Percentiles rank a stretch among this genome's conserved stretches.
These are phyloP conservation scores for Pleurozium schreberi DNA, from an alignment of 225 moss, liverwort and hornwort genomes.

Conservation along the genomic window DNA sequence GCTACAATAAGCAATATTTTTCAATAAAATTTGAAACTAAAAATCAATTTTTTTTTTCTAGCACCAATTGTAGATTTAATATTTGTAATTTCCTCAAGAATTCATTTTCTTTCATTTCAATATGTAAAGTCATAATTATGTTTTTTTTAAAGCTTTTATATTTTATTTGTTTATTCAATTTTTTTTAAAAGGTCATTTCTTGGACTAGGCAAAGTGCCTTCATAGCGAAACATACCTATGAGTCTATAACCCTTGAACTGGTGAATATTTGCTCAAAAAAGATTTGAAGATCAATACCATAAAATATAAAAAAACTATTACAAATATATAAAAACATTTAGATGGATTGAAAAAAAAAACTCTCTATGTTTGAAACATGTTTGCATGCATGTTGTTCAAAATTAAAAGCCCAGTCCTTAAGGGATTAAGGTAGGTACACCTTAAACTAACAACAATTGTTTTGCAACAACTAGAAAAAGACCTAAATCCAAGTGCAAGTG, in stretches of 20 bases:
- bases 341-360: background rate
- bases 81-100: background rate
- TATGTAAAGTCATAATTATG: background rate
- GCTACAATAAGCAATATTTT: background rate
- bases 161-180: background rate
- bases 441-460: too few species aligned
- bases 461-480: too few species aligned
- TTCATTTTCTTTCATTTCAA: background rate
- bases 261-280: background rate
- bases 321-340: background rate
- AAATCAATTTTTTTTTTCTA: background rate
- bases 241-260: background rate
- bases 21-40: background rate
- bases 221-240: background rate
- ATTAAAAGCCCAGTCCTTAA: too few species aligned
- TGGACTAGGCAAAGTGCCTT: background rate
- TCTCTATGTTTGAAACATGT: too few species aligned
- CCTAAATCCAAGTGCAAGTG: too few species aligned
- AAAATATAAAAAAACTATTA: background rate
- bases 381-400: accelerated
- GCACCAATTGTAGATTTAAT: background rate
- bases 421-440: too few species aligned
- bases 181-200: background rate
- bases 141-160: background rate
- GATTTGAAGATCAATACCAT: background rate